A percentile compares a stretch with the other conserved stretches of the same genome.
Conservation (phyloP, 2,329 filamentous ascomycete species). For the Fusarium napiforme region DNA sequence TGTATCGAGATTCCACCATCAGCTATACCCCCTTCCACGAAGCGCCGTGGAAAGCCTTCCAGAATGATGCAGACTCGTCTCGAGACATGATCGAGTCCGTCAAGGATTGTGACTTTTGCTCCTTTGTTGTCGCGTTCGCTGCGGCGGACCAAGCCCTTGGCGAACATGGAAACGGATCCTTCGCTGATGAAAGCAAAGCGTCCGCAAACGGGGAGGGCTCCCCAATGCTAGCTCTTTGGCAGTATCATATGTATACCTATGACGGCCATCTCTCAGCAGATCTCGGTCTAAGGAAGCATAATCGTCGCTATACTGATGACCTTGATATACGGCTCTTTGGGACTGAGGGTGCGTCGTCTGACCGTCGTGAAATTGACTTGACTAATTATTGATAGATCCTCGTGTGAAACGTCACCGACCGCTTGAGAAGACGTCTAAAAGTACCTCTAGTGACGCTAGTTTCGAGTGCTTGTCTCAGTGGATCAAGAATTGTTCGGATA, state of each 20-base stretch:
- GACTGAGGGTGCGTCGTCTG: not conserved
- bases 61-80: not conserved
- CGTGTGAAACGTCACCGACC: not conserved
- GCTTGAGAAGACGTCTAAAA: not conserved
- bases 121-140: not conserved
- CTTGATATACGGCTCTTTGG: not conserved
- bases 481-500: not conserved
- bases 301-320: accelerated
- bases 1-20: not conserved
- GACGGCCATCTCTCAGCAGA: not conserved
- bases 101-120: not conserved
- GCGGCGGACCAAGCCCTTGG: not conserved
- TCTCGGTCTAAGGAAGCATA: not conserved
- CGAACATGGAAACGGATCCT: not conserved
- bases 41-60: not conserved
- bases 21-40: not conserved
- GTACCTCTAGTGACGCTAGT: not conserved
- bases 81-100: not conserved
- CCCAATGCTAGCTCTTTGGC: not conserved
- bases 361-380: accelerated
- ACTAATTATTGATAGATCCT: not conserved
- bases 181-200: not conserved
- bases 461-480: not conserved
- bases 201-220: not conserved
- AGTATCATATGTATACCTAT: not conserved